Evolutionary conservation across 1,284 basidiomycete species (phyloP), one percentile per base, ranked within the genome.

Genomic region (Fomitopsis schrenkii): DNA sequence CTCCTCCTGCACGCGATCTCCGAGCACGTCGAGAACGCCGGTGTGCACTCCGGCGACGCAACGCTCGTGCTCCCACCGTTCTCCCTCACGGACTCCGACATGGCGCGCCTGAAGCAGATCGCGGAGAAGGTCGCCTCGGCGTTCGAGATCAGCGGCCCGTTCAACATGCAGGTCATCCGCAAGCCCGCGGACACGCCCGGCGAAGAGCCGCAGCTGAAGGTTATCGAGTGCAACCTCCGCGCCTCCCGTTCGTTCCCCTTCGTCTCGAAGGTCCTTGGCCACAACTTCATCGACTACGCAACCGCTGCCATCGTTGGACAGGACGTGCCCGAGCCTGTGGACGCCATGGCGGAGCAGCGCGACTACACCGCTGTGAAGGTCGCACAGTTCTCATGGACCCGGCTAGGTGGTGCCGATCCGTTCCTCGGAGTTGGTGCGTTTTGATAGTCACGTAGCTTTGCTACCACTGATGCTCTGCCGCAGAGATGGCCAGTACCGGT

Each of bases 161-260:
- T 90, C 87, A 99, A 99, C 78, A 99, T 99, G 95, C 97, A 99
- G 78, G 87, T 99, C 75, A 99, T 99, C 78, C 88, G 93, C 72
- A 95, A 96, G 77, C 84, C 87, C 2, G 75, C 84, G 9, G 79
- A 79, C 30, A 77, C 76, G 14, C 70, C 74, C 33, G 83, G 82
- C 57, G 79, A 85, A 62, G 82, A 89, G 60, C 82, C 90, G 8
- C 81, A 85, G 63, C 86, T 99, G 70, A 99, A 98, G 83, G 97
- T 99, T 66, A 99, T 99, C 67, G 97, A 99, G 78, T 99, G 97
- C 78, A 99, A 99, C 79, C 81, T 99, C 58, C 94, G 97, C 67
- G 97, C 97, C 30, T 97, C 95, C 52, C 89, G 97, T 50, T 97
- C 94, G 54, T 99, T 98, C 92, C 97, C 97, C 68, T 99, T 99